Evolutionary conservation across 306 rosid species (phyloP).

Genomic region (Prunus dulcis): DNA sequence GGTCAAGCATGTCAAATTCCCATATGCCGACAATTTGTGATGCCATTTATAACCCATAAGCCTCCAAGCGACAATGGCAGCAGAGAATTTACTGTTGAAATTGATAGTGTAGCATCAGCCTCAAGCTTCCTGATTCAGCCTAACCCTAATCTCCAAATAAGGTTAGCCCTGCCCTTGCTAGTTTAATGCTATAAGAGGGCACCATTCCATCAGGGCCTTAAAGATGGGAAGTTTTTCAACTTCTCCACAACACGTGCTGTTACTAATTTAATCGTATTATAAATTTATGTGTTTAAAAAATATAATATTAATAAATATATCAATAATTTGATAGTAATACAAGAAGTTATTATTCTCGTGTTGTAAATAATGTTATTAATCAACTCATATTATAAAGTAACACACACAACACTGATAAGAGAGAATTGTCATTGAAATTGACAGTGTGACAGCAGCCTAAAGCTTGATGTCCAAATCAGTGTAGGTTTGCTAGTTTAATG

Average conservation of each 20-base stretch:
- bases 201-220: background rate
- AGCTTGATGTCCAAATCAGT: background rate
- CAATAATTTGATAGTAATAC: too few relatives aligned
- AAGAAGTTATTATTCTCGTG: too few relatives aligned
- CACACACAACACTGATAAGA: too few relatives aligned
- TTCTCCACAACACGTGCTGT: background rate
- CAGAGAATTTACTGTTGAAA: background rate
- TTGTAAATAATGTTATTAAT: too few relatives aligned
- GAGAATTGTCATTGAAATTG: background rate
- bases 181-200: background rate
- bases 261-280: too few relatives aligned
- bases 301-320: too few relatives aligned
- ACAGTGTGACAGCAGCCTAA: background rate
- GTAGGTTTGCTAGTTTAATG: background rate
- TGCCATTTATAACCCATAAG: background rate
- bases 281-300: too few relatives aligned
- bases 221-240: too few relatives aligned
- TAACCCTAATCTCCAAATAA: background rate
- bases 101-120: background rate
- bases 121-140: background rate
- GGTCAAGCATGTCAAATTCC: conserved; percentile 27
- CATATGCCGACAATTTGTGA: conserved; percentile 39
- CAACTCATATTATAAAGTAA: too few relatives aligned
- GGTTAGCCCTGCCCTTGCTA: background rate
- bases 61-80: background rate